A percentile compares a stretch with the other conserved stretches of the same genome.
Conservation (phyloP, 345 rosid species). For the Corchorus capsularis region DNA sequence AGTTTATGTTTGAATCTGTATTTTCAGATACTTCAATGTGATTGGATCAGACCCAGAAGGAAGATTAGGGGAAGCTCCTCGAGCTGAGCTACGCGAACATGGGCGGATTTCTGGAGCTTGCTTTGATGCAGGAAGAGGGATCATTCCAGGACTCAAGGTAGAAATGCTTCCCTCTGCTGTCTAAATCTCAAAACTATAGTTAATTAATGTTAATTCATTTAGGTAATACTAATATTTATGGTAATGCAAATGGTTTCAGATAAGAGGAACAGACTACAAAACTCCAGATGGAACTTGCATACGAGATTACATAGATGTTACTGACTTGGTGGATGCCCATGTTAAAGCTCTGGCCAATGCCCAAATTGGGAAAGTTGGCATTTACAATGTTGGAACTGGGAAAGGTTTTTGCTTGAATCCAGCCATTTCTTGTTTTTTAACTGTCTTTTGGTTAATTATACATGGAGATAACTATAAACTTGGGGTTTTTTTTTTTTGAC, state of each 20-base stretch:
- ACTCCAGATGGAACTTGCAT: conserved; percentile 89
- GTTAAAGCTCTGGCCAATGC: conserved; percentile 90
- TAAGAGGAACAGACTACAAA: conserved; percentile 88
- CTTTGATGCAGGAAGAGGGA: conserved; percentile 94
- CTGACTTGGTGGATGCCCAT: conserved; percentile 94
- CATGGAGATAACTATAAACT: too few species aligned
- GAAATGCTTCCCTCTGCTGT: conserved; percentile 9
- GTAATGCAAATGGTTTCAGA: conserved; percentile 35
- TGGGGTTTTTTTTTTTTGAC: too few species aligned
- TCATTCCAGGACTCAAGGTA: conserved; percentile 79
- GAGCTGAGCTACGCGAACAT: conserved; percentile 89
- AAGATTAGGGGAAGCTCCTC: conserved; percentile 92
- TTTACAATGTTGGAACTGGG: conserved; percentile 95
- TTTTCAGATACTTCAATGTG: conserved; percentile 84
- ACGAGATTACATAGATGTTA: conserved; percentile 91
- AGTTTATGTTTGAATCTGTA: too few species aligned
- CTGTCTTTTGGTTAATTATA: too few species aligned
- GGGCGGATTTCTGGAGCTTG: conserved; percentile 97
- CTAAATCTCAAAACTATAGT: too few species aligned
- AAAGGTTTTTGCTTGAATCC: conserved; percentile 8
- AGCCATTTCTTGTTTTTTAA: too few species aligned
- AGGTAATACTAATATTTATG: too few species aligned
- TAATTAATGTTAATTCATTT: too few species aligned
- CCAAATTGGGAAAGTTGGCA: conserved; percentile 64
- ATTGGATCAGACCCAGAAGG: conserved; percentile 96